Conservation (phyloP, 1,284 basidiomycete species). For the Rhodofomes roseus region DNA sequence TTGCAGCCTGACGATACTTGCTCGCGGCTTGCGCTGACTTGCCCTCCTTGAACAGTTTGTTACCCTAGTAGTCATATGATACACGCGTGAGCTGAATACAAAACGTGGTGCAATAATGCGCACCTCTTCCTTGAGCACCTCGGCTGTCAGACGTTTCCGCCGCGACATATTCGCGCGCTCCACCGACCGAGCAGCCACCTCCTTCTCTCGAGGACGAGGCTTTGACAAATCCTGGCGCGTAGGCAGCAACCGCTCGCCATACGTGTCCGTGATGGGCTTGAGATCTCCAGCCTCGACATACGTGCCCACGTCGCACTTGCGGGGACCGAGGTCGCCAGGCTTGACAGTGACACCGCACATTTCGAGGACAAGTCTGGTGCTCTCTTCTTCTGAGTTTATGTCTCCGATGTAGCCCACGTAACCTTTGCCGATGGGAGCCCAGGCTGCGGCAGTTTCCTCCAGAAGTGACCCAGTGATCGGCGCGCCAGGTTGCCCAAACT, state of each 20-base stretch:
- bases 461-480: conserved; percentile 7
- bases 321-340: conserved; percentile 15
- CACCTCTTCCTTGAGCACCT: conserved; percentile 9
- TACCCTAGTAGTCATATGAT: conserved; percentile 18
- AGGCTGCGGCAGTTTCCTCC: conserved; percentile 14
- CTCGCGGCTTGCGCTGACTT: conserved; percentile 20
- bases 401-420: conserved; percentile 19
- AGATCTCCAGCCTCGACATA: neutral
- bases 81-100: neutral
- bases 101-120: neutral
- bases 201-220: conserved; percentile 9
- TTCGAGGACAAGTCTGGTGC: conserved; percentile 15
- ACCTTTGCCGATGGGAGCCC: conserved; percentile 14
- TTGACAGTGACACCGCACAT: conserved; percentile 17
- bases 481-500: conserved; percentile 5
- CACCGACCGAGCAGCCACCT: conserved; percentile 10
- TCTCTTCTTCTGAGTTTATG: conserved; percentile 18
- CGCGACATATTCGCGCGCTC: conserved; percentile 5
- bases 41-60: conserved; percentile 17
- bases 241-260: neutral
- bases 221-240: neutral
- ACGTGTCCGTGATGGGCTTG: conserved; percentile 5
- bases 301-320: neutral
- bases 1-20: conserved; percentile 21
- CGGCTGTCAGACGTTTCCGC: conserved; percentile 5